Evolutionary conservation across 2,329 filamentous ascomycete genomes (phyloP).

Genomic region (Tolypocladium nubicola): DNA sequence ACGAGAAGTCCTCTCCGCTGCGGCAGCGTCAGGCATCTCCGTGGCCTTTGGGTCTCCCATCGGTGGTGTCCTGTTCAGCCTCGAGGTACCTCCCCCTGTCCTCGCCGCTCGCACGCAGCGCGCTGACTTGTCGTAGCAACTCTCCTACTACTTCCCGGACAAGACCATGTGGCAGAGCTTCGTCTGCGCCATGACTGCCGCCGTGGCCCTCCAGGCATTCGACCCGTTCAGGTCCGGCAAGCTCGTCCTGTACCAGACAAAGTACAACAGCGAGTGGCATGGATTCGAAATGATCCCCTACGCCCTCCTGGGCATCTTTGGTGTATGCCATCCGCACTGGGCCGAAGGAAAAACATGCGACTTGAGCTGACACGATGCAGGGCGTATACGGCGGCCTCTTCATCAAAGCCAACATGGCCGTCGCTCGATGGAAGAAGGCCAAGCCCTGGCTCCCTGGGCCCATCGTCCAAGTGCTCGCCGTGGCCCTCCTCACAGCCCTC

Average conservation of each 20-base stretch:
- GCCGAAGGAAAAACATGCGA: too few species aligned
- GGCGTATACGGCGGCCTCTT: slow-evolving; percentile 93
- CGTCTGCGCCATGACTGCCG: slow-evolving; percentile 97
- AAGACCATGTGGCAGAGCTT: slow-evolving; percentile 99
- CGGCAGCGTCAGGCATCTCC: slow-evolving; percentile 83
- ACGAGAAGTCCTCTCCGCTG: slow-evolving; percentile 84
- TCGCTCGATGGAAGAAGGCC: slow-evolving; percentile 71
- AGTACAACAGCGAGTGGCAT: slow-evolving; percentile 86
- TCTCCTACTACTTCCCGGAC: slow-evolving; percentile 96
- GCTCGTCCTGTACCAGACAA: slow-evolving; percentile 91
- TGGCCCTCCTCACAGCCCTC: slow-evolving; percentile 72
- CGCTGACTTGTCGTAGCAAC: slow-evolving; percentile 43
- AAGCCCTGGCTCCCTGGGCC: slow-evolving; percentile 57
- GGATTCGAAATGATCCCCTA: slow-evolving; percentile 90
- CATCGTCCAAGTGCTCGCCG: slow-evolving; percentile 66
- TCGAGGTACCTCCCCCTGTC: slow-evolving; percentile 50
- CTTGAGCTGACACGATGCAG: slow-evolving; percentile 18
- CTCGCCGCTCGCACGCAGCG: too few species aligned
- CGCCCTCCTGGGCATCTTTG: slow-evolving; percentile 72
- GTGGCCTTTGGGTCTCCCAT: slow-evolving; percentile 92
- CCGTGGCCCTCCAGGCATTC: slow-evolving; percentile 81
- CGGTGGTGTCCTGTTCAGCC: slow-evolving; percentile 85
- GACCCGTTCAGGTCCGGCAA: slow-evolving; percentile 95
- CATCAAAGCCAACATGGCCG: slow-evolving; percentile 84
- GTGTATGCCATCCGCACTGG: slow-evolving; percentile 31